Percentiles rank a stretch among this genome's conserved stretches.
phyloP scores from a whole-genome alignment of 257 asterid genomes.

The Apocynum venetum region DNA sequence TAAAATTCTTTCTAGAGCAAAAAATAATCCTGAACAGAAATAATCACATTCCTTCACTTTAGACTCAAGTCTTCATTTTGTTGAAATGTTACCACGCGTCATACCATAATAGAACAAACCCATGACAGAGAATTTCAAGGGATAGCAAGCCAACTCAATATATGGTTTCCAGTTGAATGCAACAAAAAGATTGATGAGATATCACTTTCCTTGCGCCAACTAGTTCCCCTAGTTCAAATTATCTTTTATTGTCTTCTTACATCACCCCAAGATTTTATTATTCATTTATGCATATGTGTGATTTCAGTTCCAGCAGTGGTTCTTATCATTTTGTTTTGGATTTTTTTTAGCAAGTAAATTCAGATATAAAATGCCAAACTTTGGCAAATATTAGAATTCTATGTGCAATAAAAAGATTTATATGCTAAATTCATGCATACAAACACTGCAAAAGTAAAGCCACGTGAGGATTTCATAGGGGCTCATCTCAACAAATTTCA shows the following conservation, averaged over 20 bases:
- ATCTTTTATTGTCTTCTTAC: neutral
- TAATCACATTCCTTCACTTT: neutral
- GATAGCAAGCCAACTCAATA: neutral
- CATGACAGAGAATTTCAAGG: neutral
- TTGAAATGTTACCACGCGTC: neutral
- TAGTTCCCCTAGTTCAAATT: neutral
- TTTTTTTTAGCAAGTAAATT: neutral
- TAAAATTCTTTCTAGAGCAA: neutral
- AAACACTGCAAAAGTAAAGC: neutral
- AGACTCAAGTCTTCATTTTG: neutral
- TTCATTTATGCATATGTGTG: no score
- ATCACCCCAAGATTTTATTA: no score
- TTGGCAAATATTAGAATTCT: neutral
- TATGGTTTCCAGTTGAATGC: neutral
- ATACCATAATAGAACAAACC: neutral
- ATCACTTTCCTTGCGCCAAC: neutral
- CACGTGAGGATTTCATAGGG: neutral
- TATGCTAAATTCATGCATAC: neutral
- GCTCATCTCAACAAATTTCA: neutral
- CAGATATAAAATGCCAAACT: no score
- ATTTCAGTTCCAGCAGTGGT: neutral
- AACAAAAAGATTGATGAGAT: neutral
- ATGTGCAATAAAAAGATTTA: neutral
- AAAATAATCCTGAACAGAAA: neutral
- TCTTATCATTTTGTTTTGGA: neutral